Evolutionary conservation across 495 filamentous ascomycete genomes (phyloP), one percentile per base, ranked within the genome.

Genomic region (Hypomontagnella submonticulosa): DNA sequence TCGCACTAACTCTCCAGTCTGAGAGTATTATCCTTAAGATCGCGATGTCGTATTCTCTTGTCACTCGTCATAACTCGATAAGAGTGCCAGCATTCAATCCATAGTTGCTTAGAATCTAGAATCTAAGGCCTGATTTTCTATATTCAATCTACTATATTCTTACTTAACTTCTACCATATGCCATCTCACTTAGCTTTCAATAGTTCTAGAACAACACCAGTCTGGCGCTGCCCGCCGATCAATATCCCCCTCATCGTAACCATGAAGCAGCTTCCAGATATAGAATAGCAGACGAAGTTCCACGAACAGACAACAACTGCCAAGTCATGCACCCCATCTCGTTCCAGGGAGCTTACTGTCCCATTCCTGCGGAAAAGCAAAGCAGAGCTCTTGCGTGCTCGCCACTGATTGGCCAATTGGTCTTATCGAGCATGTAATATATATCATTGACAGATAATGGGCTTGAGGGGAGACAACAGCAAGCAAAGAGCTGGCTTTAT

Each of bases 231-330:
- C n/a, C 11, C 43, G 4, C 43, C 27, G 18, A n/a, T n/a, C 42
- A 2, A 4, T 34, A 27, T 19, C 12, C 20, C 16, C 20, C 23
- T 27, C 46, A 11, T 32, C 33, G n/a, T 16, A 34, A 11, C 30
- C 18, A 11, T n/a, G 41, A 59, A 10, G 1, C 50, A 62, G 20
- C 59, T 62, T 54, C 59, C 59, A 33, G 27, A 62, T 54, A 49
- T 20, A 62, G 59, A 27, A 62, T 60, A 42, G 23, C 11, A 16
- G n/a, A 34, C 20, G 18, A 42, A 11, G 51, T 18, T 11, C n/a
- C 9, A 13, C 3, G n/a, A 3, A 38, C 3, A 8, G 9, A 10
- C 19, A 43, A 43, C 33, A 12, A 44, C 18, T 47, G 47, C 61
- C 61, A 64, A 64, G 61, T 18, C 34, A 23, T 34, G 43, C 42